Percentiles rank a stretch among this genome's conserved stretches.
phyloP scores from a whole-genome alignment of 2,329 filamentous ascomycete genomes.

The Elsinoe arachidis region DNA sequence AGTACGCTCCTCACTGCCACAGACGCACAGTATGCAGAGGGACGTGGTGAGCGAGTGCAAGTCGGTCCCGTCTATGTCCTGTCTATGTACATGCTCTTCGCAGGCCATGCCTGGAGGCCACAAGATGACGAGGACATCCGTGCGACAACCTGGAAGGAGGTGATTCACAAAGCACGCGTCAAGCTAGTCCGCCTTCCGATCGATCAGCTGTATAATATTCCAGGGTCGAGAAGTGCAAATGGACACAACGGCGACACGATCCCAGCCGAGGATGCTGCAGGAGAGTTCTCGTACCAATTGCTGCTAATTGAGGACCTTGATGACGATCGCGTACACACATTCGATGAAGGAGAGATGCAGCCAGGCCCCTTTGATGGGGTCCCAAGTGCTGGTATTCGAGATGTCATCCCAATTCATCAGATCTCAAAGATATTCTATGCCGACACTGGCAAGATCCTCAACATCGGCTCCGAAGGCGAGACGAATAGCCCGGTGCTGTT shows the following conservation, averaged over 20 bases:
- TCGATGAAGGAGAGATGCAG: slow-evolving; percentile 50
- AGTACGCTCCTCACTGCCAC: slow-evolving; percentile 83
- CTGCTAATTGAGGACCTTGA: slow-evolving; percentile 76
- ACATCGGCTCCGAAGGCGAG: slow-evolving; percentile 62
- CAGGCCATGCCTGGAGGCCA: slow-evolving; percentile 58
- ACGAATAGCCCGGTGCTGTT: slow-evolving; percentile 66
- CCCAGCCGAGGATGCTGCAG: slow-evolving; percentile 37
- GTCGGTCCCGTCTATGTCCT: slow-evolving; percentile 80
- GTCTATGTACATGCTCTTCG: slow-evolving; percentile 92
- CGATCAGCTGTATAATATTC: slow-evolving; percentile 41
- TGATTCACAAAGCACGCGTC: slow-evolving; percentile 83
- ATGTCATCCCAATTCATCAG: slow-evolving; percentile 60
- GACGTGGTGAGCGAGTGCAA: slow-evolving; percentile 58
- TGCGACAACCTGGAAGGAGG: slow-evolving; percentile 84
- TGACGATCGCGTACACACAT: slow-evolving; percentile 59
- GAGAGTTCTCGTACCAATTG: slow-evolving; percentile 72
- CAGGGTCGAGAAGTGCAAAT: slow-evolving; percentile 26
- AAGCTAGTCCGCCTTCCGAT: slow-evolving; percentile 66
- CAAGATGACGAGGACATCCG: slow-evolving; percentile 50
- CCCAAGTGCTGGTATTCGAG: slow-evolving; percentile 53
- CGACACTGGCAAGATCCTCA: slow-evolving; percentile 80
- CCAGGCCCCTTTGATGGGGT: slow-evolving; percentile 55
- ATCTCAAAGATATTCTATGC: slow-evolving; percentile 91
- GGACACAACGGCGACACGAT: slow-evolving; percentile 21
- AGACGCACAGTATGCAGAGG: slow-evolving; percentile 69